phyloP scores from a whole-genome alignment of 176 grass and related monocot species.

The Guadua angustifolia region DNA sequence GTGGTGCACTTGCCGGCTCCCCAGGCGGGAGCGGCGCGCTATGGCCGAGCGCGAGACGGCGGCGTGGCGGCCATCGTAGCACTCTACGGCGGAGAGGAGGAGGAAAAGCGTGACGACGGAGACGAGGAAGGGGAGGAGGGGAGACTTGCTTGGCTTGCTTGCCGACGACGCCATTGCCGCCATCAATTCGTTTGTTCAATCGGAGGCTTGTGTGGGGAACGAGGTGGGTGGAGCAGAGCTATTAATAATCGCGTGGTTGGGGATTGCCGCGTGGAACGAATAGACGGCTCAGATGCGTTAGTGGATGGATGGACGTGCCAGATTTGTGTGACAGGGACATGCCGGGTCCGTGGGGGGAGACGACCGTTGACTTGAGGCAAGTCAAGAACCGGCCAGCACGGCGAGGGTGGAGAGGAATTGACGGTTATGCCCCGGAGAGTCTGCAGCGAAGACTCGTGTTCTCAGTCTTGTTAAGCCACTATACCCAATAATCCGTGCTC shows the following conservation, averaged over 20 bases:
- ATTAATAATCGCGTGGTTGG: not conserved
- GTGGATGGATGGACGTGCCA: not conserved
- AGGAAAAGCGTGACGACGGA: slow-evolving; percentile 6
- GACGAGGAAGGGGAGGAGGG: slow-evolving; percentile 1
- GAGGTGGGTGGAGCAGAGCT: not conserved
- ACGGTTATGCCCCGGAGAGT: not conserved
- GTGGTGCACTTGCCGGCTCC: slow-evolving; percentile 21
- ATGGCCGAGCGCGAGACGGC: not conserved
- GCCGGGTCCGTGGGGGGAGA: not conserved
- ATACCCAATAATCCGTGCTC: no score
- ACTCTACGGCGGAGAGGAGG: slow-evolving; percentile 16
- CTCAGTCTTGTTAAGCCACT: no score
- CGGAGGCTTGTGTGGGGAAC: not conserved
- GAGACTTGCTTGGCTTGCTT: not conserved
- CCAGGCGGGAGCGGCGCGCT: slow-evolving; percentile 16
- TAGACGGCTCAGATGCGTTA: not conserved
- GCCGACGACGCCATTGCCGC: slow-evolving; percentile 33
- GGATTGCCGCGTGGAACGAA: slow-evolving; percentile 20
- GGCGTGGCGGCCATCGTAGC: slow-evolving; percentile 19
- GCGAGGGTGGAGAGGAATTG: not conserved
- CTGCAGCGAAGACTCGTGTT: not conserved
- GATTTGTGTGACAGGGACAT: not conserved
- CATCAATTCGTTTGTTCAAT: not conserved
- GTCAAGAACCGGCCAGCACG: slow-evolving; percentile 49
- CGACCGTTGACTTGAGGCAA: slow-evolving; percentile 29